Evolutionary conservation across 495 filamentous ascomycete genomes (phyloP).

Genomic region (Cetradonia linearis): DNA sequence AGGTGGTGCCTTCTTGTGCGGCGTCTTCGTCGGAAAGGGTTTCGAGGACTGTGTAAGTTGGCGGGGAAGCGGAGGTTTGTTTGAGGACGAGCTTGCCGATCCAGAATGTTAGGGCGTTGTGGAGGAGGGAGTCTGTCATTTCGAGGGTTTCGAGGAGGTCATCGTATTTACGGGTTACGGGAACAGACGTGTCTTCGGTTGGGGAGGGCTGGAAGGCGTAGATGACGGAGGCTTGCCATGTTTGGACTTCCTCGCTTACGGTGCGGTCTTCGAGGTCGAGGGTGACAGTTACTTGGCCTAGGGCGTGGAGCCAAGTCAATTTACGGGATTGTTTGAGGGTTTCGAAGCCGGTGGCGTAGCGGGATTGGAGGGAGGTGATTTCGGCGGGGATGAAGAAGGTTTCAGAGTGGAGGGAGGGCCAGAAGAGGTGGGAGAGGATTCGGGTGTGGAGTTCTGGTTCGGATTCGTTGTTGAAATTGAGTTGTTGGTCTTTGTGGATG

Average conservation of each 20-base stretch:
- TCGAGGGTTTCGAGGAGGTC: constrained; percentile 55
- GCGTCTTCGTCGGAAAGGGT: constrained; percentile 41
- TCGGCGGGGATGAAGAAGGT: constrained; percentile 58
- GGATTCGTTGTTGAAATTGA: constrained; percentile 16
- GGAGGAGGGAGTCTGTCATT: constrained; percentile 69
- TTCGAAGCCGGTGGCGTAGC: constrained; percentile 70
- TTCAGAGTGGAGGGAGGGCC: constrained; percentile 74
- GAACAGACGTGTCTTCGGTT: constrained; percentile 27
- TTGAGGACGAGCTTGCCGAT: constrained; percentile 64
- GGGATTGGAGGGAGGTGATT: constrained; percentile 52
- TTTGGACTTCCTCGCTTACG: constrained; percentile 62
- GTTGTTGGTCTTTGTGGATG: constrained; percentile 46
- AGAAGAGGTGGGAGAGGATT: constrained; percentile 88
- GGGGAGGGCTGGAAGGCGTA: constrained; percentile 60
- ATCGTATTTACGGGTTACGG: constrained; percentile 44
- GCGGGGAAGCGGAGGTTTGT: constrained; percentile 38
- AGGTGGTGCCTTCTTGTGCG: constrained; percentile 22
- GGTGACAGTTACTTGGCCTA: constrained; percentile 71
- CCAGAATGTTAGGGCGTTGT: constrained; percentile 79
- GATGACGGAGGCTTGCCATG: constrained; percentile 85
- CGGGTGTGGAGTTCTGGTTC: constrained; percentile 57
- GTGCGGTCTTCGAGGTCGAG: constrained; percentile 75
- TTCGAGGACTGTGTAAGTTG: constrained; percentile 54
- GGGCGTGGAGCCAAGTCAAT: constrained; percentile 74
- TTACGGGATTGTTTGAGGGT: constrained; percentile 69